These are phyloP conservation scores for Nicotiana benthamiana DNA, from an alignment of 257 asterid genomes.

Conservation along the genomic window DNA sequence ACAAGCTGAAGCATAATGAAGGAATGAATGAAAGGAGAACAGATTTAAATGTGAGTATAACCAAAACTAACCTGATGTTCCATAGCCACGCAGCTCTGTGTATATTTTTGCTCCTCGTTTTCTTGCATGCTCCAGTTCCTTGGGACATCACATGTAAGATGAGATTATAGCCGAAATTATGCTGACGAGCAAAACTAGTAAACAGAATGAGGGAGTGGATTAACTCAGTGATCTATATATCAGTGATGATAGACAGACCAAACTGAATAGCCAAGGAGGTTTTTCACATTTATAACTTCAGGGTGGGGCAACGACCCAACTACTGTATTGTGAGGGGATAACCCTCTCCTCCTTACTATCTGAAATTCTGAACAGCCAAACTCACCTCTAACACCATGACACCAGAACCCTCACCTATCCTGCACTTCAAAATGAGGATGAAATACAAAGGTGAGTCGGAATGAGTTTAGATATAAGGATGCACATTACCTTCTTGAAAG, in stretches of 20 bases:
- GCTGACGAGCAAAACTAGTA: neutral
- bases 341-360: neutral
- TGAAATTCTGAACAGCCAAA: neutral
- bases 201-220: neutral
- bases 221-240: neutral
- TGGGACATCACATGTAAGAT: neutral
- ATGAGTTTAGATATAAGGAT: constrained; percentile 6
- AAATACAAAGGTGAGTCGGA: constrained; percentile 1
- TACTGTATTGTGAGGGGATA: neutral
- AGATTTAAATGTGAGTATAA: constrained; percentile 11
- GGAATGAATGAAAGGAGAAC: neutral
- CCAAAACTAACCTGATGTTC: constrained; percentile 62
- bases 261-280: neutral
- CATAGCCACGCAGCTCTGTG: constrained; percentile 92
- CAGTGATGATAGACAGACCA: neutral
- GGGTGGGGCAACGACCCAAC: neutral
- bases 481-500: neutral
- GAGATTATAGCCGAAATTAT: neutral
- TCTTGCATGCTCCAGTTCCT: constrained; percentile 94
- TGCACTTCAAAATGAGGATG: constrained; percentile 34
- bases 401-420: constrained; percentile 97
- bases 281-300: neutral
- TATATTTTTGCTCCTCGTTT: constrained; percentile 81
- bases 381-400: constrained; percentile 88
- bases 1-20: constrained; percentile 9